A percentile compares a stretch with the other conserved stretches of the same genome.
Evolutionary conservation across 148 eudicot genomes (phyloP).

Genomic region (Persicaria tinctoria): DNA sequence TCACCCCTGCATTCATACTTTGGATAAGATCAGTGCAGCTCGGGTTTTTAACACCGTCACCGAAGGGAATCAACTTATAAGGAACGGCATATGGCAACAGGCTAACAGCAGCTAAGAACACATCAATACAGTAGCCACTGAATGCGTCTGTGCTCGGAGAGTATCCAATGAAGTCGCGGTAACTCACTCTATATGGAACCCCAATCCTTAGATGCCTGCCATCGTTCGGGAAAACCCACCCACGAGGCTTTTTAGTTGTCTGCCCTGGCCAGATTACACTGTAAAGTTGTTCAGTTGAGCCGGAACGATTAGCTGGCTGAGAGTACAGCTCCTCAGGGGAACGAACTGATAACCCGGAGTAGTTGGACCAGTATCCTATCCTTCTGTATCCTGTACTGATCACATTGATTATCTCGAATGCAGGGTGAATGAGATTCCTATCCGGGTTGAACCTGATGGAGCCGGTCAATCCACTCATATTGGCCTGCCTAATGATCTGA

Average conservation of each 20-base stretch:
- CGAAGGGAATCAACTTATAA: constrained; percentile 20
- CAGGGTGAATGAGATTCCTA: constrained; percentile 22
- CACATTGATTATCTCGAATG: constrained; percentile 34
- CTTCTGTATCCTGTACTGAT: constrained; percentile 23
- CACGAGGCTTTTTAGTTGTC: constrained; percentile 28
- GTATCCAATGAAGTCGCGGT: constrained; percentile 21
- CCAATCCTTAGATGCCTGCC: constrained; percentile 31
- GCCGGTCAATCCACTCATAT: constrained; percentile 32
- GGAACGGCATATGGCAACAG: constrained; percentile 43
- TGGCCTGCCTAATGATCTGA: constrained; percentile 20
- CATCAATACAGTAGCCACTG: constrained; percentile 37
- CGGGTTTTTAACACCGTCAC: constrained; percentile 33
- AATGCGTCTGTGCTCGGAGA: constrained; percentile 15
- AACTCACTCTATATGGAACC: constrained; percentile 32
- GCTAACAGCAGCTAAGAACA: constrained; percentile 31
- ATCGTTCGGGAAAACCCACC: constrained; percentile 41
- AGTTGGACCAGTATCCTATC: constrained; percentile 37
- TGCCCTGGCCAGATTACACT: constrained; percentile 37
- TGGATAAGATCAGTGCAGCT: constrained; percentile 24
- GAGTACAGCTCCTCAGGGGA: constrained; percentile 26
- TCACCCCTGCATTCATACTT: constrained; percentile 15
- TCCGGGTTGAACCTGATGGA: constrained; percentile 19
- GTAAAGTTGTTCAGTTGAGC: constrained; percentile 12
- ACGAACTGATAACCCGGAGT: constrained; percentile 28
- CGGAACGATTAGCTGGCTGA: constrained; percentile 22